phyloP scores from a whole-genome alignment of 192 early-diverging fungal species.

The Gonapodya prolifera region DNA sequence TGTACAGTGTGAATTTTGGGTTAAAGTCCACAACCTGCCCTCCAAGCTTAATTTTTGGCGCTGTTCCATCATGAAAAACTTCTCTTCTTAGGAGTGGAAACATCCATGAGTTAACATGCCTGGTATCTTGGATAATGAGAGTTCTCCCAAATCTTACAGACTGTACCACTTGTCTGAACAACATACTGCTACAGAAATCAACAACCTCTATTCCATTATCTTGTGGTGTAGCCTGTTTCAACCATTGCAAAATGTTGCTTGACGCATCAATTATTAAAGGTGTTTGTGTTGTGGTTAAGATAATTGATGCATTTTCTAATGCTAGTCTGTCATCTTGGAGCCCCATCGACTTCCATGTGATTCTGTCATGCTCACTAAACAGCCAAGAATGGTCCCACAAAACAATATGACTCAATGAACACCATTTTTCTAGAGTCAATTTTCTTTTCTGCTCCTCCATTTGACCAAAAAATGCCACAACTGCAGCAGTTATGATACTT shows the following conservation, averaged over 20 bases:
- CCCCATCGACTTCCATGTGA: slow-evolving; percentile 38
- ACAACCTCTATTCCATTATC: slow-evolving; percentile 38
- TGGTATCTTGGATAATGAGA: slow-evolving; percentile 37
- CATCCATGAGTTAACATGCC: slow-evolving; percentile 30
- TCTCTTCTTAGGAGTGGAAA: slow-evolving; percentile 34
- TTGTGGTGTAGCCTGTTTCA: slow-evolving; percentile 28
- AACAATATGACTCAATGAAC: slow-evolving; percentile 8
- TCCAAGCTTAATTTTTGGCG: slow-evolving; percentile 33
- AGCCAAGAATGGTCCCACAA: slow-evolving; percentile 26
- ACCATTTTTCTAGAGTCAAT: slow-evolving; percentile 22
- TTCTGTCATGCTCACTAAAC: slow-evolving; percentile 43
- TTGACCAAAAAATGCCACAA: slow-evolving; percentile 33
- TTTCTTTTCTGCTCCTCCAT: slow-evolving; percentile 30
- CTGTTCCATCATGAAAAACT: slow-evolving; percentile 33
- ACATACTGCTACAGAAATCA: slow-evolving; percentile 38
- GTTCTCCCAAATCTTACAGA: slow-evolving; percentile 47
- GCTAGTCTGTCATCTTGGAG: slow-evolving; percentile 39
- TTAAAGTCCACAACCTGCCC: slow-evolving; percentile 46
- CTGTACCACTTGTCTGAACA: slow-evolving; percentile 34
- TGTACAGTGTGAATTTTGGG: slow-evolving; percentile 35
- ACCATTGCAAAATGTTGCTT: slow-evolving; percentile 30
- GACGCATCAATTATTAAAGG: slow-evolving; percentile 42
- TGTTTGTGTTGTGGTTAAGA: slow-evolving; percentile 16
- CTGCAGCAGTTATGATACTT: slow-evolving; percentile 29
- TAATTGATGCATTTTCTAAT: slow-evolving; percentile 38